Evolutionary conservation across 805 yeast genomes (phyloP), one percentile per base, ranked within the genome.

Genomic region (Candida oleophila): DNA sequence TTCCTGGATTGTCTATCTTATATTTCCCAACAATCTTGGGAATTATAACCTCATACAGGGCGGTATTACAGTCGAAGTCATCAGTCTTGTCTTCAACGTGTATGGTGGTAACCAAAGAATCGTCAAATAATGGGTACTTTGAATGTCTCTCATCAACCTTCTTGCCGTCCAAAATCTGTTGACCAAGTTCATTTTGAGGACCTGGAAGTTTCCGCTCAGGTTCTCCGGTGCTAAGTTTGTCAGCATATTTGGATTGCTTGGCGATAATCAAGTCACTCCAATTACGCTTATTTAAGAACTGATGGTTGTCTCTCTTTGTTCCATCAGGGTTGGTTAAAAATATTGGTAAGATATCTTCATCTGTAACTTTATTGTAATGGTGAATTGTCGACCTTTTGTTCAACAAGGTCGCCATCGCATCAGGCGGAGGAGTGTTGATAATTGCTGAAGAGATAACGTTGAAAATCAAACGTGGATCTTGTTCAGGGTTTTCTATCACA

Each of bases 381-480:
- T 91, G 97, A 19, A 80, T 69, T 45, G 75, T 76, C 12, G 87
- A 76, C 55, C 96, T 73, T 55, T 75, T 81, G 63, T 86, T 77
- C 54, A 92, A 69, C 52, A 92, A 70, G 4, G 70, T 67, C 0
- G 96, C 94, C 86, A 92, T 87, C 4, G 84, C 83, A 60, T 82
- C 80, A 1, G 97, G 96, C 2, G 98, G 98, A 11, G 99, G 96
- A 0, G 94, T 82, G 63, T 92, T 92, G 22, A 86, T 82, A 48
- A 92, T 89, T 2, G 98, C 98, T 15, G 96, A 88, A 5, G 94
- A 83, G 39, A 89, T 85, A 38, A 94, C 81, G 60, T 92, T 92
- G 64, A 88, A 78, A 61, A 91, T 84, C 52, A 87, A 74, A 48
- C 91, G 68, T 32, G 87, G 86, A 65, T 91, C 96, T 35, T 71